These are phyloP conservation scores for Aspergillus quadricinctus DNA, from an alignment of 2,329 filamentous ascomycete species.

Conservation along the genomic window DNA sequence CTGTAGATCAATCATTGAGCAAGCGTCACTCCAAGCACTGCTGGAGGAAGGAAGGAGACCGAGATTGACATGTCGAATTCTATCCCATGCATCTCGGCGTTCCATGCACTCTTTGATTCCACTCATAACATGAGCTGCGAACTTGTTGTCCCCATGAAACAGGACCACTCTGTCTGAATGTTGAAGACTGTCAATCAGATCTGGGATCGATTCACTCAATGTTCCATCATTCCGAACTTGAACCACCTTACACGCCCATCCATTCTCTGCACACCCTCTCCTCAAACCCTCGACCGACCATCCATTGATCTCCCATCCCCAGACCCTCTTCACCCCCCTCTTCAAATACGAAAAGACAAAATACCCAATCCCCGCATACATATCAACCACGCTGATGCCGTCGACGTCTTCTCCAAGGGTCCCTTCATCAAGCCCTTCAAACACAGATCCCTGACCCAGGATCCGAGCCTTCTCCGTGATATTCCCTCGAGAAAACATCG, in stretches of 20 bases:
- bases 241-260: conserved; percentile 60
- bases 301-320: conserved; percentile 88
- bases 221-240: conserved; percentile 34
- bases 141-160: conserved; percentile 64
- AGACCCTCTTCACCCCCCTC: conserved; percentile 63
- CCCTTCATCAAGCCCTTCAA: conserved; percentile 30
- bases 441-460: conserved; percentile 43
- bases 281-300: conserved; percentile 81
- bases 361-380: conserved; percentile 93
- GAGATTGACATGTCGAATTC: conserved; percentile 55
- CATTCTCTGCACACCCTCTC: conserved; percentile 67
- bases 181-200: conserved; percentile 28
- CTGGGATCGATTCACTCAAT: conserved; percentile 17
- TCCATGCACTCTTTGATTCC: conserved; percentile 28
- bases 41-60: conserved; percentile 54
- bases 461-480: conserved; percentile 81
- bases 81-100: conserved; percentile 27
- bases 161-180: conserved; percentile 58
- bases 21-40: conserved; percentile 48
- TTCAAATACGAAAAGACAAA: conserved; percentile 80
- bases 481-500: conserved; percentile 93
- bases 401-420: conserved; percentile 20
- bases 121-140: conserved; percentile 44
- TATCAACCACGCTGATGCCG: conserved; percentile 56
- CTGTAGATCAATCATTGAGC: conserved; percentile 42